Base-by-base conservation (phyloP, 139 green algal genomes). In the Edaphochlamys debaryana region DNA sequence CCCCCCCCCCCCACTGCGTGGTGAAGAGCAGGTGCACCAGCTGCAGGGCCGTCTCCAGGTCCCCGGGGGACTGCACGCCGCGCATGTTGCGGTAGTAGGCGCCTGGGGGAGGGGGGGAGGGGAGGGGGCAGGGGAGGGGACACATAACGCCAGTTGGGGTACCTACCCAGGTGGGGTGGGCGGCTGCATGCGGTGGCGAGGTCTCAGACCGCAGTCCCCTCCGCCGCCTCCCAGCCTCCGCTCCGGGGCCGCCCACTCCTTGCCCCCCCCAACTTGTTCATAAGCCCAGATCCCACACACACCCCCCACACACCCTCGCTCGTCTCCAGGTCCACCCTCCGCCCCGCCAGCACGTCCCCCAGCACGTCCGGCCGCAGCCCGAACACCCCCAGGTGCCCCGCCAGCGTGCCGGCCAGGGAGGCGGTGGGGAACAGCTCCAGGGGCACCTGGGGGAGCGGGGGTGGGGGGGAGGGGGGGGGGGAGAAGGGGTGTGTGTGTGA, bases 21-120 rank as follows among this genome's bases (percentile, higher is more conserved):
- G 73, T 93, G 86, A 97, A 94, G 29, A 97, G 89, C 86, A 89
- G 76, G 91, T 98, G 90, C 20, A 97, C 68, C n/a, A 98, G 91
- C 93, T 97, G 93, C 62, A 98, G 32, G 3, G 85, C 88, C 0
- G 78, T 92, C 85, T 96, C 94, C 69, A 98, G 70, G 85, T 98
- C 94, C 6, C 38, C 58, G 0, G 93, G 93, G 1, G 81, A 93
- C 79, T 93, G 86, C 27, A 94, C 92, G 50, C 95, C 95, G 9
- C 69, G 79, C 41, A 97, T 88, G 15, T 29, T 86, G 67, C 95
- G 88, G 54, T 84, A 89, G 89, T 94, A 98, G 42, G 93, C 90
- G 36, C 89, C 87, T 82, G 71, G 41, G 40, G 54, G 48, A 34
- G 40, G 54, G 54, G 20, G 54, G 54, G 54, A 20, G 54, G 4